Base-by-base conservation (phyloP, 75 land plant genomes). In the Selaginella tamariscina region DNA sequence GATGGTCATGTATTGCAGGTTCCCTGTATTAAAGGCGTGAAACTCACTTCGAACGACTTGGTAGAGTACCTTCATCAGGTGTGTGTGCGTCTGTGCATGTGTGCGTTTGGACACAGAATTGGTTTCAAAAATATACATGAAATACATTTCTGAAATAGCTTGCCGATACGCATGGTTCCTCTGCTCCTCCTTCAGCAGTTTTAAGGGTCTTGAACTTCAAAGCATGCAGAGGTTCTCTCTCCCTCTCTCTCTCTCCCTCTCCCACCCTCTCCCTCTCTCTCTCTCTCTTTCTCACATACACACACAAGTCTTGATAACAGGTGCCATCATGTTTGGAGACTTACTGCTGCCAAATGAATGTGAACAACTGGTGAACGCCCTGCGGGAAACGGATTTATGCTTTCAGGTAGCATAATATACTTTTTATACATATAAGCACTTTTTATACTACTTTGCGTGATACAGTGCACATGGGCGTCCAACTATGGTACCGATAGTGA, bases 281-380 rank as follows among this genome's bases (percentile, higher is more conserved):
- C n/a, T n/a, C n/a, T n/a, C n/a, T n/a, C n/a, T n/a, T n/a, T n/a
- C n/a, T n/a, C n/a, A n/a, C n/a, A n/a, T n/a, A n/a, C n/a, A n/a
- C n/a, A n/a, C 66, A 0, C n/a, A n/a, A n/a, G n/a, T n/a, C n/a
- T 64, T 24, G 21, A 31, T 2, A 9, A 21, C 32, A 95, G 99
- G 99, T 74, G 99, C 99, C 21, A 95, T 95, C n/a, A 95, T 95
- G 99, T 95, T 95, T 82, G 99, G 99, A 20, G 99, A 95, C 70
- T 2, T 75, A 20, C 70, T 95, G 67, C 74, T 95, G 27, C 97
- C 79, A 66, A 83, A 88, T 39, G 96, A 95, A 49, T 95, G 99
- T 65, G 73, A 86, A 33, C 81, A 91, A 30, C 77, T 95, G 13
- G 78, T 95, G 27, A 84, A 88, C 56, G 91, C 85, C 54, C 76